These are phyloP conservation scores for Ogataea paraovalis DNA, from an alignment of 805 yeast species.

Conservation along the genomic window DNA sequence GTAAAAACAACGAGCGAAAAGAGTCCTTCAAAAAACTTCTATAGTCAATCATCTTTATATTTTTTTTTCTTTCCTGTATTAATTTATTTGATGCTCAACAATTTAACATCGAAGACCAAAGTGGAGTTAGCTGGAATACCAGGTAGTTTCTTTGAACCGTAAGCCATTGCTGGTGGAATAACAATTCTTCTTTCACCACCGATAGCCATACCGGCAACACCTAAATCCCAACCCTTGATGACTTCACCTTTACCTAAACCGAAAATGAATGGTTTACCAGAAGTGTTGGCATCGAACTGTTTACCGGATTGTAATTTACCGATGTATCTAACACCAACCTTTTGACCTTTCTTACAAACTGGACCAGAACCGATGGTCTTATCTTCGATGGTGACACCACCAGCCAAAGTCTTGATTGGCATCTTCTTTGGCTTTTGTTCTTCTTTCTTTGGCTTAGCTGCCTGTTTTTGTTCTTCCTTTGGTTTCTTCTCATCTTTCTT, in stretches of 20 bases:
- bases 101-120: constrained; percentile 92
- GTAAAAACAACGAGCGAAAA: not conserved
- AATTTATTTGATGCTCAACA: constrained; percentile 76
- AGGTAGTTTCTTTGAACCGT: constrained; percentile 90
- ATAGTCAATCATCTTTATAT: not conserved
- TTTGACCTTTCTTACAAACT: constrained; percentile 81
- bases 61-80: not conserved
- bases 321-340: constrained; percentile 94
- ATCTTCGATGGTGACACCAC: constrained; percentile 93
- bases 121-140: constrained; percentile 98
- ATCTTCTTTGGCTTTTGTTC: constrained; percentile 40
- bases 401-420: constrained; percentile 77
- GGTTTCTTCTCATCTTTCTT: constrained; percentile 28
- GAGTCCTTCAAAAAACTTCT: not conserved
- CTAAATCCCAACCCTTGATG: constrained; percentile 97
- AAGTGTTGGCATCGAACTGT: constrained; percentile 94
- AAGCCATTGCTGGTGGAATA: constrained; percentile 94
- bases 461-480: too few species aligned
- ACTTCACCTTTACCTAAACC: constrained; percentile 96
- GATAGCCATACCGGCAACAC: constrained; percentile 97
- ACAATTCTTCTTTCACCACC: constrained; percentile 98
- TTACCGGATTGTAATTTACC: constrained; percentile 97
- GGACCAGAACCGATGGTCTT: constrained; percentile 86
- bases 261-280: constrained; percentile 93
- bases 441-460: constrained; percentile 23